These are phyloP conservation scores for Tubosaeta brunneosetosa DNA, from an alignment of 768 basidiomycete species.

Conservation along the genomic window DNA sequence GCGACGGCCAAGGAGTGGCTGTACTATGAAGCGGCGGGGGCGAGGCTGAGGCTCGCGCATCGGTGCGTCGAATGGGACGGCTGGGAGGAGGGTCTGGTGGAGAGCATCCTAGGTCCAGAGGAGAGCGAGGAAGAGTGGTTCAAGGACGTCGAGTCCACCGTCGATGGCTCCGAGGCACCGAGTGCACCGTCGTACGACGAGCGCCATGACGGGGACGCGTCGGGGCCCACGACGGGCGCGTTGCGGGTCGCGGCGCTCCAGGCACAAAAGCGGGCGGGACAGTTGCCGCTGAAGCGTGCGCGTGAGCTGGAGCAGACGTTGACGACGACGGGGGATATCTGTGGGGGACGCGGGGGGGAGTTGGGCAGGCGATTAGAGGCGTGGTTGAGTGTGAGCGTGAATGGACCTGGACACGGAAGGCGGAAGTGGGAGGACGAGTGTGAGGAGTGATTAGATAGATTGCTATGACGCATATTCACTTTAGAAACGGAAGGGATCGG, in stretches of 20 bases:
- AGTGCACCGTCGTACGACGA: slow-evolving; percentile 10
- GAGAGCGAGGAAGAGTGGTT: slow-evolving; percentile 74
- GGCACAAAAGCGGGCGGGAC: slow-evolving; percentile 37
- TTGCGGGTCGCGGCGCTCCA: slow-evolving; percentile 24
- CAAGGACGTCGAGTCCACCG: slow-evolving; percentile 33
- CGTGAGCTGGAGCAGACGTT: slow-evolving; percentile 67
- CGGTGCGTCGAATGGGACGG: slow-evolving; percentile 86
- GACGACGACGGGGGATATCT: slow-evolving; percentile 67
- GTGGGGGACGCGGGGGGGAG: slow-evolving; percentile 77
- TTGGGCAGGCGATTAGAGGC: slow-evolving; percentile 71
- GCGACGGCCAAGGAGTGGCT: slow-evolving; percentile 66
- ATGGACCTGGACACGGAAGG: slow-evolving; percentile 20
- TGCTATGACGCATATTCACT: too few species aligned
- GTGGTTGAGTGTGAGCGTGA: slow-evolving; percentile 53
- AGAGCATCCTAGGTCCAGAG: slow-evolving; percentile 68
- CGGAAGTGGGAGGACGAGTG: neutral
- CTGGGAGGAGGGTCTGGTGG: slow-evolving; percentile 82
- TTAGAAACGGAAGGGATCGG: too few species aligned
- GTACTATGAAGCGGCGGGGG: slow-evolving; percentile 61
- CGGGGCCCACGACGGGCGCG: slow-evolving; percentile 16
- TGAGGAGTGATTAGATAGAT: neutral
- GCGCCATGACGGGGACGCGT: neutral
- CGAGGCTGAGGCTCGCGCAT: slow-evolving; percentile 69
- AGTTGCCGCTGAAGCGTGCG: slow-evolving; percentile 54
- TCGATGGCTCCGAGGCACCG: slow-evolving; percentile 15